Conservation (phyloP, 2,329 filamentous ascomycete species). For the Tolypocladium tropicale region DNA sequence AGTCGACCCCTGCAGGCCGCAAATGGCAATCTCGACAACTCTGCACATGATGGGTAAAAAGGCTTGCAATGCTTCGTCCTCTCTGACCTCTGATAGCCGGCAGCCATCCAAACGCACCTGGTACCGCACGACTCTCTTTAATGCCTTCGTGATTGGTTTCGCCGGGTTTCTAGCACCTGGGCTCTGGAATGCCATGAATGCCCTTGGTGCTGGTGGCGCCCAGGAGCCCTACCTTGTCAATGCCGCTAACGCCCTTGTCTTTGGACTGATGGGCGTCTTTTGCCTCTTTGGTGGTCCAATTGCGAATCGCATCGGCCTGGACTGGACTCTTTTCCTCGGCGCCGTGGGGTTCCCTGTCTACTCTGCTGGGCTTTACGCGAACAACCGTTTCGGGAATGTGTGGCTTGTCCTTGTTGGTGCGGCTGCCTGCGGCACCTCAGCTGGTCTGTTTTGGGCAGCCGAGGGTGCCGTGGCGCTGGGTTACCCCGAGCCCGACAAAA, state of each 20-base stretch:
- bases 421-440: constrained; percentile 35
- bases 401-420: constrained; percentile 41
- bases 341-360: constrained; percentile 38
- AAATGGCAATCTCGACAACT: background rate
- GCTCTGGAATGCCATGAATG: constrained; percentile 30
- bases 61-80: background rate
- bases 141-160: constrained; percentile 41
- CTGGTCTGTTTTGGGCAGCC: constrained; percentile 39
- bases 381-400: constrained; percentile 38
- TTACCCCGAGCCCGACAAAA: constrained; percentile 34
- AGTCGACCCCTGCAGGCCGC: background rate
- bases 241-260: constrained; percentile 39
- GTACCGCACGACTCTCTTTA: constrained; percentile 42
- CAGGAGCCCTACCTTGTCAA: constrained; percentile 15
- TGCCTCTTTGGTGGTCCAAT: constrained; percentile 37
- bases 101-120: constrained; percentile 18
- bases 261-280: constrained; percentile 33
- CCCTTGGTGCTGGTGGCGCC: background rate
- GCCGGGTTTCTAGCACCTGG: constrained; percentile 41
- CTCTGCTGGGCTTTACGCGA: constrained; percentile 37
- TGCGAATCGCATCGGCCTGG: constrained; percentile 36
- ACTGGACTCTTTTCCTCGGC: constrained; percentile 32
- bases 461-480: constrained; percentile 39
- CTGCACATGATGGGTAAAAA: background rate
- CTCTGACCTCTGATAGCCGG: background rate